Conservation (phyloP, 208 protist species). For the Trypanosoma boissoni region DNA sequence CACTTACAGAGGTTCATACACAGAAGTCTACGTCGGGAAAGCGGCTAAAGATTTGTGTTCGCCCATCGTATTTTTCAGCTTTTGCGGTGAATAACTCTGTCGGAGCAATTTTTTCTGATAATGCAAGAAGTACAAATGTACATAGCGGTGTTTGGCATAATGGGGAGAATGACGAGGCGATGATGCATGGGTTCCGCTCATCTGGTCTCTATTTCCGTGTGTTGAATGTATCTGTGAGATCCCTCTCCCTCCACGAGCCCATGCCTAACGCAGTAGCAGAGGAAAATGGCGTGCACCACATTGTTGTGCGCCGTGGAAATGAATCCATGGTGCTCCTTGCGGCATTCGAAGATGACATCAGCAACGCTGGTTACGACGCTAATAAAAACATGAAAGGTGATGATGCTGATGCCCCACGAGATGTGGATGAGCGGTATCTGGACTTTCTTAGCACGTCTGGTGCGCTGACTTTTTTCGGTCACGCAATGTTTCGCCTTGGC, state of each 20-base stretch:
- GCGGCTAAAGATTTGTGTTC: slow-evolving; percentile 41
- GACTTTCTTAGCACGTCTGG: slow-evolving; percentile 35
- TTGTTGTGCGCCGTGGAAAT: slow-evolving; percentile 48
- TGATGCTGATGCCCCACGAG: neutral
- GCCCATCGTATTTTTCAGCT: too few species aligned
- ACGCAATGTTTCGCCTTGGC: slow-evolving; percentile 48
- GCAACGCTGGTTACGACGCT: too few species aligned
- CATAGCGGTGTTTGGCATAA: neutral
- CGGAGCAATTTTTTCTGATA: too few species aligned
- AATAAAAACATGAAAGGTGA: neutral
- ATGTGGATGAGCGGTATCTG: slow-evolving; percentile 35
- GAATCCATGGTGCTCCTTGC: slow-evolving; percentile 50
- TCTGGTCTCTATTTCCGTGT: slow-evolving; percentile 60
- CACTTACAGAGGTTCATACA: slow-evolving; percentile 45
- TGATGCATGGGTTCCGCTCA: slow-evolving; percentile 22
- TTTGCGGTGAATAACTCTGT: too few species aligned
- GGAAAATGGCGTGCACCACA: slow-evolving; percentile 32
- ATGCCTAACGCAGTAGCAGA: slow-evolving; percentile 26
- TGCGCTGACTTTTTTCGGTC: slow-evolving; percentile 44
- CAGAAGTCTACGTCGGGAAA: slow-evolving; percentile 12
- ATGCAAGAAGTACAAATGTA: too few species aligned
- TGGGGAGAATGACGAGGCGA: slow-evolving; percentile 1
- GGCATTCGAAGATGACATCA: slow-evolving; percentile 15
- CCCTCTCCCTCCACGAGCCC: slow-evolving; percentile 40
- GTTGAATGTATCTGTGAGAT: slow-evolving; percentile 42